Percentiles rank a stretch among this genome's conserved stretches.
phyloP scores from a whole-genome alignment of 2,329 filamentous ascomycete genomes.

The Gaeumannomyces tritici region DNA sequence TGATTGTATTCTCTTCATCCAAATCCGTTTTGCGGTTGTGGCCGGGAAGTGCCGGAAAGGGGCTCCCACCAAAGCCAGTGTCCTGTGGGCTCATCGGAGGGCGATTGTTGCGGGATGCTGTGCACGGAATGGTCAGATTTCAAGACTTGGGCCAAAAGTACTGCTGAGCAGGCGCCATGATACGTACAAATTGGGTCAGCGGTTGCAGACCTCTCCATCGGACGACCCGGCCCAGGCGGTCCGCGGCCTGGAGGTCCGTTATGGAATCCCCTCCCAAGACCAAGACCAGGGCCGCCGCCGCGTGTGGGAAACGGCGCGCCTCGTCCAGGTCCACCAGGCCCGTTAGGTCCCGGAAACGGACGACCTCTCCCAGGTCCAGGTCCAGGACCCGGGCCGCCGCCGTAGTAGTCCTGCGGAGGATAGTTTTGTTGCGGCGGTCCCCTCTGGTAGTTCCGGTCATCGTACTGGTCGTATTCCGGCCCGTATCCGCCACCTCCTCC shows the following conservation, averaged over 20 bases:
- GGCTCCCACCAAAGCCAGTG: constrained; percentile 26
- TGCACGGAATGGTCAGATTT: not conserved
- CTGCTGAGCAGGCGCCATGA: not conserved
- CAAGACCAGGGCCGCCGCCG: constrained; percentile 19
- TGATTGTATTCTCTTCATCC: constrained; percentile 29
- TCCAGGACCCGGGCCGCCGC: constrained; percentile 18
- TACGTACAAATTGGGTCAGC: constrained; percentile 32
- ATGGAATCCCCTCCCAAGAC: constrained; percentile 22
- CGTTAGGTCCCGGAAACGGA: constrained; percentile 20
- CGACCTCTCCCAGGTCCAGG: constrained; percentile 26
- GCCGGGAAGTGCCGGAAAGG: constrained; percentile 33
- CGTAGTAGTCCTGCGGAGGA: constrained; percentile 35
- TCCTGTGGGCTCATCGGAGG: constrained; percentile 15
- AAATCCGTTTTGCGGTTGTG: constrained; percentile 26
- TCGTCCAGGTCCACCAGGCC: constrained; percentile 26
- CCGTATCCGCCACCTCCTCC: constrained; percentile 12
- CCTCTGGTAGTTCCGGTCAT: constrained; percentile 30
- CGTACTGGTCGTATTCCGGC: constrained; percentile 23
- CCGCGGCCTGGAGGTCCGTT: constrained; percentile 22
- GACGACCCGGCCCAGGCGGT: constrained; percentile 17
- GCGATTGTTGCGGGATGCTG: constrained; percentile 10
- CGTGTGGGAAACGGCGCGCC: constrained; percentile 28
- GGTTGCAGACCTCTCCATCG: constrained; percentile 24
- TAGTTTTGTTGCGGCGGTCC: constrained; percentile 29
- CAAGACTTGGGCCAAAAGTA: not conserved